Evolutionary conservation across 2,329 filamentous ascomycete species (phyloP).

Genomic region (Fusarium paranaense): DNA sequence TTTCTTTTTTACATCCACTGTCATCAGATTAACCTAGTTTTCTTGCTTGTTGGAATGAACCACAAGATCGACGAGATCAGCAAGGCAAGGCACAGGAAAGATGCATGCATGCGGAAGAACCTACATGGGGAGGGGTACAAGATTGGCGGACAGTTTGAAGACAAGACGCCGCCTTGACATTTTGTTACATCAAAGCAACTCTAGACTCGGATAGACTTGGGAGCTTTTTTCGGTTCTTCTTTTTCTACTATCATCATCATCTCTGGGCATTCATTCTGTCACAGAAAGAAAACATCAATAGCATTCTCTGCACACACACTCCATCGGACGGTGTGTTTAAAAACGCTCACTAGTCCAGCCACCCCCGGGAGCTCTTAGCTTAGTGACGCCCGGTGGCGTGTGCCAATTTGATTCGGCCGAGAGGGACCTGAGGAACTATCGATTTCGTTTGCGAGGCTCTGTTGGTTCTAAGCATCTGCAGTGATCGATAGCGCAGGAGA

Average conservation of each 20-base stretch:
- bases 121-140: constrained; percentile 7
- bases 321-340: background rate
- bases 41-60: constrained; percentile 23
- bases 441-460: background rate
- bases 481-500: background rate
- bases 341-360: background rate
- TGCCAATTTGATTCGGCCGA: background rate
- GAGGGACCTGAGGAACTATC: background rate
- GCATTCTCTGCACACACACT: background rate
- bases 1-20: constrained; percentile 31
- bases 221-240: background rate
- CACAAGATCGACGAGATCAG: constrained; percentile 23
- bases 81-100: constrained; percentile 6
- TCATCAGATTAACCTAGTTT: constrained; percentile 20
- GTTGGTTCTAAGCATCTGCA: background rate
- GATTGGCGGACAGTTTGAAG: constrained; percentile 17
- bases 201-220: constrained; percentile 26
- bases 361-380: background rate
- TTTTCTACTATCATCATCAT: background rate
- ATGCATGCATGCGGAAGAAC: constrained; percentile 24
- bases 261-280: background rate
- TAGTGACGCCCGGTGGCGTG: background rate
- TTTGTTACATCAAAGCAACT: constrained; percentile 26
- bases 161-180: constrained; percentile 21
- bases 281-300: background rate